Evolutionary conservation across 371 early-diverging fungal species (phyloP).

Genomic region (Mucor sp.): DNA sequence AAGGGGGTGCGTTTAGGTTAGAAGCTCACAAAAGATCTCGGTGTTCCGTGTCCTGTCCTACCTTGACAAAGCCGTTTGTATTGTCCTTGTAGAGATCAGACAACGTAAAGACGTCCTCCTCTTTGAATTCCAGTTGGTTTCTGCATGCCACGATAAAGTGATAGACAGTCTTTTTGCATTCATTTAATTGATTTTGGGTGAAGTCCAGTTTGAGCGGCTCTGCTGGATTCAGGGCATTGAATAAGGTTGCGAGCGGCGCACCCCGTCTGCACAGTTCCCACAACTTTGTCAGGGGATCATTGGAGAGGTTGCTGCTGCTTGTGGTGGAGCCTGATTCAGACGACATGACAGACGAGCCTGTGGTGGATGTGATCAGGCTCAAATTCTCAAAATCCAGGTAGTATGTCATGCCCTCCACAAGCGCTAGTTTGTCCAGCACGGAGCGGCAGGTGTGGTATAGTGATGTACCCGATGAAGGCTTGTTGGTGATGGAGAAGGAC

Average conservation of each 20-base stretch:
- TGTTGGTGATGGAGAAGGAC: slow-evolving; percentile 35
- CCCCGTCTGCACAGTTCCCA: slow-evolving; percentile 91
- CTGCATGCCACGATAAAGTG: slow-evolving; percentile 77
- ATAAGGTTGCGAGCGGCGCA: slow-evolving; percentile 78
- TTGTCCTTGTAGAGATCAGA: slow-evolving; percentile 91
- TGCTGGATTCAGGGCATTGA: slow-evolving; percentile 72
- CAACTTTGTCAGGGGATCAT: slow-evolving; percentile 83
- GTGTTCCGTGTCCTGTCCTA: slow-evolving; percentile 29
- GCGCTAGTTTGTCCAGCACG: slow-evolving; percentile 58
- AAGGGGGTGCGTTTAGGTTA: not conserved
- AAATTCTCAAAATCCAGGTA: slow-evolving; percentile 42
- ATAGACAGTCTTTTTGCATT: slow-evolving; percentile 83
- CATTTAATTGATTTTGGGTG: slow-evolving; percentile 43
- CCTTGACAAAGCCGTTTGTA: slow-evolving; percentile 94
- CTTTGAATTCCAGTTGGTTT: slow-evolving; percentile 65
- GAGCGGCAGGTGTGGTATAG: slow-evolving; percentile 68
- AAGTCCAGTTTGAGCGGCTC: slow-evolving; percentile 58
- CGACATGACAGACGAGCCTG: slow-evolving; percentile 21
- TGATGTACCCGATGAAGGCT: slow-evolving; percentile 46
- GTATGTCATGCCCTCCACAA: slow-evolving; percentile 61
- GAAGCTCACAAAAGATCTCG: no score
- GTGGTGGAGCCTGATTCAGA: slow-evolving; percentile 28
- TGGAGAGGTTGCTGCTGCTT: slow-evolving; percentile 17
- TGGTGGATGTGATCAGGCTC: slow-evolving; percentile 10
- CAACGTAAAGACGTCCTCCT: slow-evolving; percentile 84